Conservation (phyloP, 257 asterid genomes). For the Nicotiana knightiana region DNA sequence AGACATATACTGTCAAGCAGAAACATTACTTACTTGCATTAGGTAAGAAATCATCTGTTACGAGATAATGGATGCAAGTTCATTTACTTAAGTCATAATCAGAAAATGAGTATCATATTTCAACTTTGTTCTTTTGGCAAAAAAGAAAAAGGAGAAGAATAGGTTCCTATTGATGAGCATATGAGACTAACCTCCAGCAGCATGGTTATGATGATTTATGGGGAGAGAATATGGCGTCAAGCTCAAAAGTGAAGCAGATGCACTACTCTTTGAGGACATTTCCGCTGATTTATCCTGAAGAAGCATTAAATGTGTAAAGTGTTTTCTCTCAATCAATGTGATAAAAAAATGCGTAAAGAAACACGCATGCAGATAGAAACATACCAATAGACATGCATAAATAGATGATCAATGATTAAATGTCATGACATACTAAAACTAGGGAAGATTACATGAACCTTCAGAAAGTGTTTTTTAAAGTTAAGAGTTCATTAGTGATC, state of each 20-base stretch:
- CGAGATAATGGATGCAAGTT: neutral
- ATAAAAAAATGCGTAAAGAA: conserved; percentile 2
- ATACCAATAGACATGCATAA: neutral
- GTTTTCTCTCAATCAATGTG: neutral
- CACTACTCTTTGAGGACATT: conserved; percentile 44
- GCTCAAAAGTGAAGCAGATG: conserved; percentile 46
- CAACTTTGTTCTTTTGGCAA: neutral
- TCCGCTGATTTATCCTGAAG: conserved; percentile 53
- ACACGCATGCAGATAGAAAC: conserved; percentile 7
- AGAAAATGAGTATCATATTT: neutral
- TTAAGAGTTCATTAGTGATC: neutral
- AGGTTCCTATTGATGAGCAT: neutral
- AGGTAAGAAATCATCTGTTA: neutral
- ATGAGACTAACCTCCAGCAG: conserved; percentile 43
- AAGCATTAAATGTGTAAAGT: conserved; percentile 20
- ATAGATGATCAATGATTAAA: neutral
- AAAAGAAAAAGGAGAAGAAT: neutral
- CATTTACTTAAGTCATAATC: neutral
- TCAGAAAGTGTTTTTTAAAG: neutral
- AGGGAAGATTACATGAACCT: neutral
- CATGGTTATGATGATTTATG: conserved; percentile 36
- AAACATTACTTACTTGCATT: neutral
- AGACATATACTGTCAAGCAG: neutral
- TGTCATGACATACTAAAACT: neutral
- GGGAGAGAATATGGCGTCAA: conserved; percentile 48